Evolutionary conservation across 1,284 basidiomycete species (phyloP).

Genomic region (Peniophora sp.): DNA sequence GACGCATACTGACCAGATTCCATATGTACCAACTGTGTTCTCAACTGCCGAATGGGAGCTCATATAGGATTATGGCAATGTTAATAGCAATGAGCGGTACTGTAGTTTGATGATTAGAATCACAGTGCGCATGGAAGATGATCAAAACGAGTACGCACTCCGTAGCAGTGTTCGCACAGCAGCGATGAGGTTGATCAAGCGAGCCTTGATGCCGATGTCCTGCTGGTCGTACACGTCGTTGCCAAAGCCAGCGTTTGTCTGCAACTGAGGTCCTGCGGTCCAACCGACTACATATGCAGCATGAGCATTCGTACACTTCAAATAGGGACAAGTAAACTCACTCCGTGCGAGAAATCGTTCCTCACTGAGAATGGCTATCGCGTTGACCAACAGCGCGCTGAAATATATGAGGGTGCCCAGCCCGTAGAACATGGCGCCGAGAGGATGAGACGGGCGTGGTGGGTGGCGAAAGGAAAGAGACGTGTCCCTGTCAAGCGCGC

Average conservation of each 20-base stretch:
- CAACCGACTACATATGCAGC: slow-evolving; percentile 72
- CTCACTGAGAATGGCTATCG: slow-evolving; percentile 90
- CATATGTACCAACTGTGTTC: slow-evolving; percentile 2
- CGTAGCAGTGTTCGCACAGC: slow-evolving; percentile 94
- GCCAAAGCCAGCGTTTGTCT: slow-evolving; percentile 47
- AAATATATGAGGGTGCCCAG: slow-evolving; percentile 70
- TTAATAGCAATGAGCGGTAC: slow-evolving; percentile 86
- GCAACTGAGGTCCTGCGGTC: slow-evolving; percentile 65
- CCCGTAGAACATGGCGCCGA: slow-evolving; percentile 30
- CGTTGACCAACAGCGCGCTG: slow-evolving; percentile 81
- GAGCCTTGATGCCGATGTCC: slow-evolving; percentile 75
- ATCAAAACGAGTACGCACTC: slow-evolving; percentile 47
- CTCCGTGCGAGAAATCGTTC: slow-evolving; percentile 91
- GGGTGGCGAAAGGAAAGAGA: neutral
- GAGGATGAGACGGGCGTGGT: neutral
- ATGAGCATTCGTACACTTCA: slow-evolving; percentile 4
- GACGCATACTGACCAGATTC: neutral
- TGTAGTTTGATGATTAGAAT: slow-evolving; percentile 22
- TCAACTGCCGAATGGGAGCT: slow-evolving; percentile 57
- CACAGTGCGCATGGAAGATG: slow-evolving; percentile 2
- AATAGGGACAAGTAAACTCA: slow-evolving; percentile 39
- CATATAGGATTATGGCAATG: slow-evolving; percentile 76
- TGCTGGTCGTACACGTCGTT: slow-evolving; percentile 41
- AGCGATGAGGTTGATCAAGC: slow-evolving; percentile 85
- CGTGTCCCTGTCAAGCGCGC: no score